Base-by-base conservation (phyloP, 164 flowering plant species). In the Stephania cephalantha region DNA sequence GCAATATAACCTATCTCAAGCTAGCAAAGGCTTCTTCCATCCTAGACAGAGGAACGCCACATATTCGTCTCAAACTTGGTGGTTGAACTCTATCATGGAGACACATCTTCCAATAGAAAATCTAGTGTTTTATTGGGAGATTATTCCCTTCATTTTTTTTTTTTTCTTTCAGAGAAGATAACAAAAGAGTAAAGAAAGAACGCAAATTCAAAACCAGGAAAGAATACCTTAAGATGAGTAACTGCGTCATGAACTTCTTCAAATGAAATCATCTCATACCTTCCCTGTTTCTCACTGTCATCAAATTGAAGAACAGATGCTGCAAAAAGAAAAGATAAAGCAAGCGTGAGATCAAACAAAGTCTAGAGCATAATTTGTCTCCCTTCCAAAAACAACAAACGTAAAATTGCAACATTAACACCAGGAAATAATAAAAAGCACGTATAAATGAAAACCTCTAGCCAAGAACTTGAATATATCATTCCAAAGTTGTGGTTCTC, bases 401-500 rank as follows among this genome's bases (percentile, higher is more conserved):
- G 31, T 29, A 20, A 61, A 74, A 2, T 12, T 35, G 35, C 46
- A 74, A 63, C 25, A 70, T 29, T 30, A 74, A 63, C 25, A 70
- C 46, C 29, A 30, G 5, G 68, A 45, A 20, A 73, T 30, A 58
- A 69, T 30, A 72, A 63, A 70, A 10, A 45, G 61, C 63, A 72
- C 70, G 45, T 46, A 55, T 65, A 22, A 77, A 13, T 71, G 70
- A 61, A 9, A 20, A 93, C 99, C 99, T 88, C 82, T 88, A 52
- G 86, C 89, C 66, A 86, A 83, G 80, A 95, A 93, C 77, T 90
- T 93, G 77, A 75, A 79, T 72, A 93, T 82, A 78, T 92, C 98
- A 82, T 78, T 81, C 99, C 99, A 95, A 35, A 95, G 79, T 77
- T 93, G 98, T 71, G 99, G 97, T 79, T 92, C 97, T 79, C 85